Evolutionary conservation across 169 alveolate species (phyloP).

Genomic region (Plasmodium ovale): DNA sequence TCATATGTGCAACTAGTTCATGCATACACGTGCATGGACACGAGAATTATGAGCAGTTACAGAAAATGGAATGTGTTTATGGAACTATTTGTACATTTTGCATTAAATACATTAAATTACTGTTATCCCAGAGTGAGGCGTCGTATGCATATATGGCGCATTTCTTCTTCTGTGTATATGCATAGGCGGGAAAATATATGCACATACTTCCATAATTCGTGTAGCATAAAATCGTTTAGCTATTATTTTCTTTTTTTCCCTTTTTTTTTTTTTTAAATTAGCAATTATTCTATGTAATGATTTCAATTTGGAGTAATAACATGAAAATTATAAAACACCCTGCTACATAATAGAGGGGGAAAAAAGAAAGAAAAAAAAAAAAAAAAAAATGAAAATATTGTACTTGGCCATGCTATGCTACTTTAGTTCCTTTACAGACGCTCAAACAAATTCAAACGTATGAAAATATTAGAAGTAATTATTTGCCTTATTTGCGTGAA

Average conservation of each 20-base stretch:
- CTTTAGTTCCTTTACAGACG: constrained; percentile 28
- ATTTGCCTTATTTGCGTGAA: constrained; percentile 12
- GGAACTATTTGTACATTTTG: neutral
- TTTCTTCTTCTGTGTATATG: constrained; percentile 1
- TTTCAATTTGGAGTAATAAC: constrained; percentile 17
- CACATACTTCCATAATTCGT: neutral
- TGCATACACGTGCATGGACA: constrained; percentile 67
- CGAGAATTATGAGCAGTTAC: neutral
- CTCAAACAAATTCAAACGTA: constrained; percentile 63
- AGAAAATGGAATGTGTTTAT: constrained; percentile 12
- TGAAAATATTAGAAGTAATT: constrained; percentile 58
- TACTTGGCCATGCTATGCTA: constrained; percentile 46
- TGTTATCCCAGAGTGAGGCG: neutral
- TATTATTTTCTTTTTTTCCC: neutral
- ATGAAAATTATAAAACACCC: constrained; percentile 12
- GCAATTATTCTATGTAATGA: constrained; percentile 1
- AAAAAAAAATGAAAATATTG: constrained; percentile 44
- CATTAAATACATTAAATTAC: neutral
- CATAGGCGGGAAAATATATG: neutral
- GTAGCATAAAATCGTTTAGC: neutral
- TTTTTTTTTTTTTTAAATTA: constrained; percentile 1
- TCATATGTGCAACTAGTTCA: constrained; percentile 2
- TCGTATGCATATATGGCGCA: neutral
- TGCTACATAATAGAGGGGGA: constrained; percentile 23
- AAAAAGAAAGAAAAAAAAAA: constrained; percentile 14